Conservation (phyloP, 192 early-diverging fungal genomes). For the Tieghemiomyces parasiticus region DNA sequence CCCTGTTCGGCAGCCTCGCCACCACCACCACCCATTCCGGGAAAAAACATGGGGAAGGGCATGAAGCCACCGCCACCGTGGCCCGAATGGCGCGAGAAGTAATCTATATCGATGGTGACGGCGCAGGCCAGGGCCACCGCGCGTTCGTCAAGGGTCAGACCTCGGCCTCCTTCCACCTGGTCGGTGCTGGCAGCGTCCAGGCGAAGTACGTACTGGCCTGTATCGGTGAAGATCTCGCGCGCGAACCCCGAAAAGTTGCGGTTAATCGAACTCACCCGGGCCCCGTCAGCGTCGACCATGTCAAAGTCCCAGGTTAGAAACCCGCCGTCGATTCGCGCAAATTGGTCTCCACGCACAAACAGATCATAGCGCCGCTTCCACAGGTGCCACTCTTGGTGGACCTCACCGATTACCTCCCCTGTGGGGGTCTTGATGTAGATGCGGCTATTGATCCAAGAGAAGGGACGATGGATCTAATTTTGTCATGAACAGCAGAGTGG, state of each 20-base stretch:
- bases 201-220: conserved; percentile 5
- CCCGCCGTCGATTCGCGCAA: conserved; percentile 51
- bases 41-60: conserved; percentile 11
- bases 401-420: conserved; percentile 56
- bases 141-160: conserved; percentile 57
- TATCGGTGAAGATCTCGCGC: conserved; percentile 12
- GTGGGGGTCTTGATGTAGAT: conserved; percentile 49
- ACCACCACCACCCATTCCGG: neutral
- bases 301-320: conserved; percentile 74
- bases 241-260: conserved; percentile 9
- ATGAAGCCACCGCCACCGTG: conserved; percentile 19
- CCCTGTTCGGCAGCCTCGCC: neutral
- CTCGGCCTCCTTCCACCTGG: too few relatives aligned
- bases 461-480: conserved; percentile 46
- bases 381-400: conserved; percentile 75
- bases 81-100: conserved; percentile 59
- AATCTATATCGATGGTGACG: conserved; percentile 78
- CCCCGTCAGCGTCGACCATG: conserved; percentile 23
- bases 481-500: too few relatives aligned
- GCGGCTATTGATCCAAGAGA: conserved; percentile 62
- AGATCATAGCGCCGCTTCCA: conserved; percentile 71
- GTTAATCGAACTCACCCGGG: conserved; percentile 8
- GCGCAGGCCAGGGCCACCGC: conserved; percentile 70
- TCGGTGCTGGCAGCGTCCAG: conserved; percentile 14
- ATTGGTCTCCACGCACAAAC: conserved; percentile 44